Conservation (phyloP, 1,139 yeast genomes). For the Lizanozyma gosingica region DNA sequence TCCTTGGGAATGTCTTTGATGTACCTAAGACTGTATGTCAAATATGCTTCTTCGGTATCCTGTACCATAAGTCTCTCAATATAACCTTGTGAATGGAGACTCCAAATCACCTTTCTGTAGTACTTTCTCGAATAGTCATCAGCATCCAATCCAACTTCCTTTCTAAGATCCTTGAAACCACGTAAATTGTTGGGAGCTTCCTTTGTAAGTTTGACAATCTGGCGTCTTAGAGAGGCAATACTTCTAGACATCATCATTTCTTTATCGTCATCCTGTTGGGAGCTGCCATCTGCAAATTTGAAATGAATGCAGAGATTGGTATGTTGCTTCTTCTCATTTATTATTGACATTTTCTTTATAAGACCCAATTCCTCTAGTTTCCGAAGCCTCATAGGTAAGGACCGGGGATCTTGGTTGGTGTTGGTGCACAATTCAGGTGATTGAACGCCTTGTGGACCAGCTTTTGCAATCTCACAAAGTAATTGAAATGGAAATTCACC, state of each 20-base stretch:
- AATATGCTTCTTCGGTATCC: conserved; percentile 15
- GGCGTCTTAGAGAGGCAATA: conserved; percentile 19
- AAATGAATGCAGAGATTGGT: conserved; percentile 30
- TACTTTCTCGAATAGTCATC: conserved; percentile 23
- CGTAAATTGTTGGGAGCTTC: conserved; percentile 33
- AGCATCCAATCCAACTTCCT: conserved; percentile 26
- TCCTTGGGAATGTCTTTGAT: conserved; percentile 29
- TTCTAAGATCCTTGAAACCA: conserved; percentile 31
- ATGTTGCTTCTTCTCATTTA: conserved; percentile 25
- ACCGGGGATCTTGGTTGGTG: conserved; percentile 38
- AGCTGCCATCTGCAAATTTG: conserved; percentile 20
- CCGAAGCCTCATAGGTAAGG: conserved; percentile 30
- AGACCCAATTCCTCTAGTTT: conserved; percentile 31
- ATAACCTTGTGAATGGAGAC: conserved; percentile 26
- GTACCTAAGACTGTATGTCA: conserved; percentile 28
- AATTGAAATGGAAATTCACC: conserved; percentile 38
- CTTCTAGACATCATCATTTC: conserved; percentile 23
- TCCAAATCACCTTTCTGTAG: conserved; percentile 27
- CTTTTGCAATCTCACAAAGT: conserved; percentile 33
- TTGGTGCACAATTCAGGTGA: conserved; percentile 31
- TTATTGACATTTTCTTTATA: conserved; percentile 24
- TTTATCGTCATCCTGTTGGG: conserved; percentile 3
- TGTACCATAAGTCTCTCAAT: conserved; percentile 32
- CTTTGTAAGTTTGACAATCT: conserved; percentile 29
- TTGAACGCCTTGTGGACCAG: conserved; percentile 28